phyloP scores from a whole-genome alignment of 2,329 filamentous ascomycete species.

The Calycina herbarum region DNA sequence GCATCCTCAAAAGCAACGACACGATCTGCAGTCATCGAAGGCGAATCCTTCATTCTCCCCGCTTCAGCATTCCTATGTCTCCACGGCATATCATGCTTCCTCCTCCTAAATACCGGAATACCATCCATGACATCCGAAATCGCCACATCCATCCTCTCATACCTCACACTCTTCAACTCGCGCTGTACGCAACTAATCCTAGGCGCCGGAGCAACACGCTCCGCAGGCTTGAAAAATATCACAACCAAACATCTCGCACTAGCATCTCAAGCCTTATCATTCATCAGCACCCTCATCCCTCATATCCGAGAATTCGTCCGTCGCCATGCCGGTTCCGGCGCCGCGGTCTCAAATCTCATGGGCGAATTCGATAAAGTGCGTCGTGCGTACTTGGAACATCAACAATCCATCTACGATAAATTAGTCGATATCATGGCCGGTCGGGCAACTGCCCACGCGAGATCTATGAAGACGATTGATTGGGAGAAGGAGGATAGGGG shows the following conservation, averaged over 20 bases:
- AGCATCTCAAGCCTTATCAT: slow-evolving; percentile 84
- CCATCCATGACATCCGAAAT: slow-evolving; percentile 88
- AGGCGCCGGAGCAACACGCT: slow-evolving; percentile 85
- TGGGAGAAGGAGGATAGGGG: slow-evolving; percentile 52
- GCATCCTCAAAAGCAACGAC: slow-evolving; percentile 57
- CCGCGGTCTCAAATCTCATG: slow-evolving; percentile 55
- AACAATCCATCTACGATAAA: slow-evolving; percentile 71
- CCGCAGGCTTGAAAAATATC: slow-evolving; percentile 91
- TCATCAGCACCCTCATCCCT: slow-evolving; percentile 82
- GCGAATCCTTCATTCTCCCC: slow-evolving; percentile 82
- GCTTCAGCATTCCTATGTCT: slow-evolving; percentile 81
- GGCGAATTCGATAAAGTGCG: slow-evolving; percentile 37
- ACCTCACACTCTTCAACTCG: slow-evolving; percentile 92
- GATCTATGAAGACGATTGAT: slow-evolving; percentile 63
- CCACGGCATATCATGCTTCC: slow-evolving; percentile 76
- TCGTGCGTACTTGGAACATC: slow-evolving; percentile 59
- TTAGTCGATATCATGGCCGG: slow-evolving; percentile 71
- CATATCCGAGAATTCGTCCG: slow-evolving; percentile 91
- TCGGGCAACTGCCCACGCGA: slow-evolving; percentile 61
- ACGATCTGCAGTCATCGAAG: slow-evolving; percentile 75
- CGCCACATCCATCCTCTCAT: slow-evolving; percentile 75
- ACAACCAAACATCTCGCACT: slow-evolving; percentile 93
- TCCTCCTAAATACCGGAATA: slow-evolving; percentile 80
- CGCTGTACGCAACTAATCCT: slow-evolving; percentile 95
- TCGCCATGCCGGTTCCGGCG: slow-evolving; percentile 60